Conservation (phyloP, 805 yeast species). For the Nakazawaea wyomingensis region DNA sequence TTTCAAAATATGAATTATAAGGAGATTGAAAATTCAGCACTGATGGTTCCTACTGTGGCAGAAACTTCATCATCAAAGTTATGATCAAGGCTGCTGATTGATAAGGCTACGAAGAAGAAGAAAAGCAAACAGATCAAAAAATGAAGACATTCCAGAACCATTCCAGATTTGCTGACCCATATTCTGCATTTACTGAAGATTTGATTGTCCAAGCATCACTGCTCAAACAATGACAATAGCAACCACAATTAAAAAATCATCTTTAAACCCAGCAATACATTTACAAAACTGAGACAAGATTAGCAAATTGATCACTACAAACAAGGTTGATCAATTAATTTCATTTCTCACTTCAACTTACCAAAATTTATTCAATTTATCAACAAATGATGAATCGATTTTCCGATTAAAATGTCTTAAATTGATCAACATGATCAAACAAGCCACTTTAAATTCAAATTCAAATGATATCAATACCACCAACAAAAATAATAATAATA, state of each 20-base stretch:
- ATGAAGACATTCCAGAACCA: slow-evolving; percentile 29
- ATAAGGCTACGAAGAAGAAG: slow-evolving; percentile 3
- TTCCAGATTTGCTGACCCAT: slow-evolving; percentile 51
- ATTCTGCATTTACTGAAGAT: slow-evolving; percentile 47
- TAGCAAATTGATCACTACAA: slow-evolving; percentile 33
- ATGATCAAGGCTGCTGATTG: slow-evolving; percentile 5
- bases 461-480: not conserved
- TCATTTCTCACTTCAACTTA: slow-evolving; percentile 29
- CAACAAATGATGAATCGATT: slow-evolving; percentile 24
- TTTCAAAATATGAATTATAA: slow-evolving; percentile 27
- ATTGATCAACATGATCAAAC: slow-evolving; percentile 35
- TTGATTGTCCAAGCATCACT: slow-evolving; percentile 25
- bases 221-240: slow-evolving; percentile 8
- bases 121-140: too few relatives aligned
- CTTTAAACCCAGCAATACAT: slow-evolving; percentile 17
- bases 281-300: slow-evolving; percentile 34
- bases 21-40: slow-evolving; percentile 16
- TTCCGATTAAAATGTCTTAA: slow-evolving; percentile 40
- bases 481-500: slow-evolving; percentile 1
- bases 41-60: too few relatives aligned
- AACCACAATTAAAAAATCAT: slow-evolving; percentile 15
- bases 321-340: slow-evolving; percentile 40
- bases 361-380: slow-evolving; percentile 22
- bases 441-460: slow-evolving; percentile 13
- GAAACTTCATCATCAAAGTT: not conserved